These are phyloP conservation scores for Fusarium sp. DNA, from an alignment of 2,329 filamentous ascomycete species.

Conservation along the genomic window DNA sequence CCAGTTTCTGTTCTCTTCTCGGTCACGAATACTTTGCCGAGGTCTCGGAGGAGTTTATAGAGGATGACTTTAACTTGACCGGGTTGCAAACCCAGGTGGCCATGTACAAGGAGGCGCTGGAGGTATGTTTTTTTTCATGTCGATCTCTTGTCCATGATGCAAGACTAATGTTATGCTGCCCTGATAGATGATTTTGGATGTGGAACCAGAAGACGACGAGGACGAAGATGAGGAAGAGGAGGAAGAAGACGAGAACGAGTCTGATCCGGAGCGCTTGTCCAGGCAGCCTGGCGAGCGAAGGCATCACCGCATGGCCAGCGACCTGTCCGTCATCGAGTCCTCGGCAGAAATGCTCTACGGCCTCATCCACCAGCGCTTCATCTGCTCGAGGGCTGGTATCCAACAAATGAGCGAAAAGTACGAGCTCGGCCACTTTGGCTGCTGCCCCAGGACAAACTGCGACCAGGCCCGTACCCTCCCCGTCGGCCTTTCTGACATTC, in stretches of 20 bases:
- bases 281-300: slow-evolving; percentile 72
- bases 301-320: slow-evolving; percentile 87
- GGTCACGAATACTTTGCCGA: slow-evolving; percentile 99
- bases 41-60: slow-evolving; percentile 98
- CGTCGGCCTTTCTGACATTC: slow-evolving; percentile 92
- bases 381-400: slow-evolving; percentile 94
- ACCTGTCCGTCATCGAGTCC: slow-evolving; percentile 94
- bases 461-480: slow-evolving; percentile 90
- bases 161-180: slow-evolving; percentile 10
- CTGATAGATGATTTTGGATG: slow-evolving; percentile 92
- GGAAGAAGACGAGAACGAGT: slow-evolving; percentile 78
- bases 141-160: neutral
- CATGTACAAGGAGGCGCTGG: slow-evolving; percentile 98
- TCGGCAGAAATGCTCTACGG: slow-evolving; percentile 99
- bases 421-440: slow-evolving; percentile 94
- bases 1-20: slow-evolving; percentile 93
- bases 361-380: slow-evolving; percentile 97
- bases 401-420: slow-evolving; percentile 99
- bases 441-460: slow-evolving; percentile 94
- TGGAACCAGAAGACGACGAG: slow-evolving; percentile 95
- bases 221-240: slow-evolving; percentile 86
- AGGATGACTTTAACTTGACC: slow-evolving; percentile 99
- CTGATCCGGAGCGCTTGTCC: slow-evolving; percentile 65
- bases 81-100: slow-evolving; percentile 94
- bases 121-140: slow-evolving; percentile 61